phyloP scores from a whole-genome alignment of 1,284 basidiomycete genomes.

The Papiliotrema flavescens region DNA sequence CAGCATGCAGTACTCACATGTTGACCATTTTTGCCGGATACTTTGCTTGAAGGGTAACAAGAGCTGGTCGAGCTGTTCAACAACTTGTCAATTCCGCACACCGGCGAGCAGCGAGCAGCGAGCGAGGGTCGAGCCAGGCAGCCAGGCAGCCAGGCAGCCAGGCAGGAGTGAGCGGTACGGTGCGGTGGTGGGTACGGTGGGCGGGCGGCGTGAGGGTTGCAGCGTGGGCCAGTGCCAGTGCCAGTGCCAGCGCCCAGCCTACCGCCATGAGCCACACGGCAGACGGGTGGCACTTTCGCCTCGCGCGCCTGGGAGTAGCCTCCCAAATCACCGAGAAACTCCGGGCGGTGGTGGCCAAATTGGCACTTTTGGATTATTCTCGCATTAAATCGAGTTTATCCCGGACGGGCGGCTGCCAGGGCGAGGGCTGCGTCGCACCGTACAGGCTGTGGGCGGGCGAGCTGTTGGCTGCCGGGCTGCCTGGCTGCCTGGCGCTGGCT shows the following conservation, averaged over 20 bases:
- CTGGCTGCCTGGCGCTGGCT: not conserved
- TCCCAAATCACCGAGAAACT: slow-evolving; percentile 36
- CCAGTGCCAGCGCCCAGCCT: not conserved
- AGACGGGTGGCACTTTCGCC: not conserved
- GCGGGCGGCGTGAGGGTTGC: not conserved
- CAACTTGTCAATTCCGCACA: not conserved
- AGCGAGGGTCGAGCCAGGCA: too few species aligned
- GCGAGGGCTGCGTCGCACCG: too few species aligned
- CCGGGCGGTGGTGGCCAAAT: slow-evolving; percentile 13
- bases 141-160: too few species aligned
- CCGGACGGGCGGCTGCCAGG: not conserved
- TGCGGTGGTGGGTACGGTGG: not conserved
- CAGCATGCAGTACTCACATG: slow-evolving; percentile 32
- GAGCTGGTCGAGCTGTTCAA: not conserved
- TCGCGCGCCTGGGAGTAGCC: not conserved
- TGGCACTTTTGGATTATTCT: not conserved
- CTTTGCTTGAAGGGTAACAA: slow-evolving; percentile 21
- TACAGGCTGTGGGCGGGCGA: too few species aligned
- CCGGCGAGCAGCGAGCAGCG: not conserved
- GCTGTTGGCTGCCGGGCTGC: not conserved
- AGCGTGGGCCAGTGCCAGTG: not conserved
- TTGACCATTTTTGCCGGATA: slow-evolving; percentile 36
- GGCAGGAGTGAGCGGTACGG: not conserved
- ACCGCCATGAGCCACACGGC: not conserved
- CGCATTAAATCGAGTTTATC: not conserved